These are phyloP conservation scores for Begonia loranthoides DNA, from an alignment of 306 rosid species.

Conservation along the genomic window DNA sequence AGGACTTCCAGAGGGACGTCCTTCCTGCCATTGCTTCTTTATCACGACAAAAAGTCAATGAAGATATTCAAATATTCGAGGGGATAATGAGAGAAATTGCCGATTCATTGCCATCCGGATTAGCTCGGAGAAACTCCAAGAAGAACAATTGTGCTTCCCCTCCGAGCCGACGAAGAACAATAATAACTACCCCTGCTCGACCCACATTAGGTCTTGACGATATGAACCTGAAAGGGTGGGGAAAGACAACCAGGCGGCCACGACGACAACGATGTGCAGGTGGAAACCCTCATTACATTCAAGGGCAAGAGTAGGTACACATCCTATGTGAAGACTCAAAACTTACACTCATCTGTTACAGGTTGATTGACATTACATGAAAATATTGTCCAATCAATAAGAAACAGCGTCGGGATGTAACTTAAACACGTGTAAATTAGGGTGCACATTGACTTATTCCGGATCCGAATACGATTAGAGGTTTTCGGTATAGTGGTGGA, in stretches of 20 bases:
- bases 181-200: no score
- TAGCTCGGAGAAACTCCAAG: conserved; percentile 58
- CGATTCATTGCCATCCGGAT: conserved; percentile 60
- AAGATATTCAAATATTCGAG: conserved; percentile 90
- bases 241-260: conserved; percentile 84
- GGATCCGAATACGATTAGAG: no score
- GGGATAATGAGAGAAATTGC: conserved; percentile 85
- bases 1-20: conserved; percentile 96
- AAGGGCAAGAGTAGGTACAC: no score
- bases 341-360: no score
- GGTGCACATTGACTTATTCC: no score
- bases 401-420: no score
- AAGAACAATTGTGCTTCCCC: conserved; percentile 48
- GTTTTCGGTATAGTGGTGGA: no score
- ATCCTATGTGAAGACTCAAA: no score
- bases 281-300: conserved; percentile 24
- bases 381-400: no score
- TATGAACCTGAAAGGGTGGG: conserved; percentile 87
- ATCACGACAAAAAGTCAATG: conserved; percentile 92
- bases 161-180: conserved; percentile 7
- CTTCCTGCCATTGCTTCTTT: conserved; percentile 81
- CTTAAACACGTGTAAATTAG: no score
- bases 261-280: conserved; percentile 84
- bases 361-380: no score
- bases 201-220: conserved; percentile 39